Evolutionary conservation across 139 green algal species (phyloP).

Genomic region (Chlorella sorokiniana): DNA sequence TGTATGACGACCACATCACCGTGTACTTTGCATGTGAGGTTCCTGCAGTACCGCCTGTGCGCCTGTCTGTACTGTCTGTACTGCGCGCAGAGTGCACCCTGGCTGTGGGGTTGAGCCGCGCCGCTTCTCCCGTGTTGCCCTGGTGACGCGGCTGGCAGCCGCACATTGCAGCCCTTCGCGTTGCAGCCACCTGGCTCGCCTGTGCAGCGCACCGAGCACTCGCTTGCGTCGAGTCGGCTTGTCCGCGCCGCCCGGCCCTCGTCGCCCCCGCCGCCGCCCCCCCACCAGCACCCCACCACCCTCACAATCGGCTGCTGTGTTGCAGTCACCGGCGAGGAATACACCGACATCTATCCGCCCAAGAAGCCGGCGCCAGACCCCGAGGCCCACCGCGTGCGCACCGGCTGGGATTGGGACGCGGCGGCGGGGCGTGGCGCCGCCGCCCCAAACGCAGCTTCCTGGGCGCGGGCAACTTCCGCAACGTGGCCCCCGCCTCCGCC

Average conservation of each 20-base stretch:
- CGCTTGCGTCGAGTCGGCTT: no score
- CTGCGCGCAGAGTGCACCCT: no score
- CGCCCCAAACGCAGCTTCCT: not conserved
- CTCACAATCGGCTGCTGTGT: not conserved
- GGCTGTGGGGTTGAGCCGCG: no score
- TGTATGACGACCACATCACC: conserved; percentile 23
- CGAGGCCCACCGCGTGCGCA: conserved; percentile 17
- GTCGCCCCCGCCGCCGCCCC: no score
- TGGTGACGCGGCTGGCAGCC: no score
- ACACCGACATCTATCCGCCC: not conserved
- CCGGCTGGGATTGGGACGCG: not conserved
- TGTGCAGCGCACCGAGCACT: no score
- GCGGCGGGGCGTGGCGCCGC: not conserved
- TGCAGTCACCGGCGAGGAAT: conserved; percentile 2
- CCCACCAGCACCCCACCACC: not conserved
- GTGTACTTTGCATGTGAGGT: conserved; percentile 19
- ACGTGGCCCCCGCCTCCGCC: not conserved
- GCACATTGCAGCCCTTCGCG: no score
- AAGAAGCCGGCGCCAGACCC: not conserved
- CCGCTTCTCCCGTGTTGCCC: no score
- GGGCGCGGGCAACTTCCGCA: conserved; percentile 11
- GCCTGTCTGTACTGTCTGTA: not conserved
- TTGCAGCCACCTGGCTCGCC: no score
- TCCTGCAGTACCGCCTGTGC: not conserved
- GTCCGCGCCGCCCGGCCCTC: no score